These are phyloP conservation scores for Waitea zeae DNA, from an alignment of 1,284 basidiomycete genomes.

Conservation along the genomic window DNA sequence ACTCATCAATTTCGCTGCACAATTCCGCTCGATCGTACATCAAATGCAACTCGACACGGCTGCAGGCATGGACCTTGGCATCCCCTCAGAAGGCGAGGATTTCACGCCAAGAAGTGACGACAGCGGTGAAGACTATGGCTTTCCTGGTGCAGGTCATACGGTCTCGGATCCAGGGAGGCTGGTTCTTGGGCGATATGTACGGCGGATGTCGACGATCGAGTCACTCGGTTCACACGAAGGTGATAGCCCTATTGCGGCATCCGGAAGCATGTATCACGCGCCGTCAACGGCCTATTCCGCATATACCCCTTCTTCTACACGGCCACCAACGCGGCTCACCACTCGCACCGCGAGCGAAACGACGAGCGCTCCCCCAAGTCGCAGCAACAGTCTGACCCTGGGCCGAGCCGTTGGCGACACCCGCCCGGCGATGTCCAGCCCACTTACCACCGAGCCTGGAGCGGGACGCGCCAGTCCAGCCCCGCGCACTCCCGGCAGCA, in stretches of 20 bases:
- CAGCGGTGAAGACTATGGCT: neutral
- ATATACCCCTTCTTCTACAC: constrained; percentile 15
- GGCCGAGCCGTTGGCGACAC: neutral
- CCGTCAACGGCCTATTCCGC: constrained; percentile 9
- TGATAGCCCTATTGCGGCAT: constrained; percentile 11
- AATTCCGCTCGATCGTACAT: constrained; percentile 28
- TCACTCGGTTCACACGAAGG: constrained; percentile 46
- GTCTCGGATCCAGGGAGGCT: constrained; percentile 5
- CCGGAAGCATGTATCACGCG: constrained; percentile 8
- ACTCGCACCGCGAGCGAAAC: constrained; percentile 1
- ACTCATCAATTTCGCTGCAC: constrained; percentile 24
- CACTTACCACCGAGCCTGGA: too few species aligned
- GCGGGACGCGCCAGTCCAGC: too few species aligned
- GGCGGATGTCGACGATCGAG: constrained; percentile 67
- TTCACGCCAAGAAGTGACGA: neutral
- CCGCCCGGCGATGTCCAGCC: too few species aligned
- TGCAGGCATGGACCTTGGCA: constrained; percentile 22
- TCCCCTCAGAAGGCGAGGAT: constrained; percentile 9
- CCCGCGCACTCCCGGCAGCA: too few species aligned
- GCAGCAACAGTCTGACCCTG: constrained; percentile 10
- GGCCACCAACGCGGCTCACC: constrained; percentile 5
- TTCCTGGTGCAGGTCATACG: neutral
- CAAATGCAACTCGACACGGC: constrained; percentile 33
- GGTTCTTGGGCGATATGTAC: constrained; percentile 40
- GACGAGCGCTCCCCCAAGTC: constrained; percentile 11